Conservation (phyloP, 2,329 filamentous ascomycete species). For the Cordyceps cateniannulata region DNA sequence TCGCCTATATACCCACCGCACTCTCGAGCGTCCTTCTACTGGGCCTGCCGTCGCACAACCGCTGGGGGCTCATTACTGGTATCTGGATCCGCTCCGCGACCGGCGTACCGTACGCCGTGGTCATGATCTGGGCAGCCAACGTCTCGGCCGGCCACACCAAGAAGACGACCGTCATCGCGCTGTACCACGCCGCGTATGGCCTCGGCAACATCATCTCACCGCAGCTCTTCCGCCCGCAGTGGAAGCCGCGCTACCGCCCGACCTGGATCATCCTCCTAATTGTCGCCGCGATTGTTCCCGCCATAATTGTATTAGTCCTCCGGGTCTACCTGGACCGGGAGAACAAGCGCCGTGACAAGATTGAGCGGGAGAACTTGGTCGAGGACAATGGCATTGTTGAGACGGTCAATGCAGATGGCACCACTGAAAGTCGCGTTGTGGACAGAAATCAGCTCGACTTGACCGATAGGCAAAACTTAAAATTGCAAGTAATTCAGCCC, state of each 20-base stretch:
- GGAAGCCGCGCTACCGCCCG: conserved; percentile 17
- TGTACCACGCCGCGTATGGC: conserved; percentile 31
- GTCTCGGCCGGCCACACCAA: conserved; percentile 31
- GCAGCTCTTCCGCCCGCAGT: conserved; percentile 22
- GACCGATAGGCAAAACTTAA: conserved; percentile 15
- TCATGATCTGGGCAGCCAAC: conserved; percentile 17
- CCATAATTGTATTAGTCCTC: conserved; percentile 11
- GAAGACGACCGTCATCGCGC: conserved; percentile 33
- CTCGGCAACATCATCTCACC: conserved; percentile 31
- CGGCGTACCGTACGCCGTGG: conserved; percentile 17
- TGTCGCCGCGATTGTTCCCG: conserved; percentile 14
- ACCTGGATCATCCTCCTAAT: conserved; percentile 18
- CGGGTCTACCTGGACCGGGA: conserved; percentile 12
- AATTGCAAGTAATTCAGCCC: conserved; percentile 10
- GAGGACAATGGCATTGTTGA: conserved; percentile 10
- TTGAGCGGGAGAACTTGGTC: conserved; percentile 5
- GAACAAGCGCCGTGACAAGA: conserved; percentile 13
- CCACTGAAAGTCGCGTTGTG: conserved; percentile 3
- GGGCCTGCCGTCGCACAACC: conserved; percentile 13
- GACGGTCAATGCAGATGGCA: conserved; percentile 11
- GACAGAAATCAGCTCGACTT: conserved; percentile 15
- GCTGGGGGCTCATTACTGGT: conserved; percentile 16
- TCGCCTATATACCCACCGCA: conserved; percentile 13
- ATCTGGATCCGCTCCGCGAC: conserved; percentile 14
- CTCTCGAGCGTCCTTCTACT: conserved; percentile 14